Percentiles rank a stretch among this genome's conserved stretches.
phyloP scores from a whole-genome alignment of 805 yeast species.

The Spathaspora girioi region DNA sequence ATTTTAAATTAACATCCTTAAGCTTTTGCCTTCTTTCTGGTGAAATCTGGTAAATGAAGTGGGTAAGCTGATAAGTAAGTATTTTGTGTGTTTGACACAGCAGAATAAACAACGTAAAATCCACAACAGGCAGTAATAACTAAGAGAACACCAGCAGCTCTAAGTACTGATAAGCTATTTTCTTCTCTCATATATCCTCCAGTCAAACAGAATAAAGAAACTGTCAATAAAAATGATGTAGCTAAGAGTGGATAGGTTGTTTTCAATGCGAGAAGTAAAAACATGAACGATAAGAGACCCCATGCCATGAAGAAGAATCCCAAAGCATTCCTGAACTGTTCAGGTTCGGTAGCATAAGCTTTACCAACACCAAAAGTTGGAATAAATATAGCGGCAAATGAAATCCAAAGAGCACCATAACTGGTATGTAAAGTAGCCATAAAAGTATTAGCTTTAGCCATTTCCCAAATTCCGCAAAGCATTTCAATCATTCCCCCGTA shows the following conservation, averaged over 20 bases:
- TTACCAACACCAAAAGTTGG: constrained; percentile 55
- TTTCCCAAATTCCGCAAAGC: constrained; percentile 64
- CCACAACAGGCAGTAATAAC: constrained; percentile 51
- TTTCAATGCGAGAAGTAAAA: constrained; percentile 51
- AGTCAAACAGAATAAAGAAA: constrained; percentile 51
- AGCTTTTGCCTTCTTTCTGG: constrained; percentile 21
- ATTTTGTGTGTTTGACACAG: constrained; percentile 55
- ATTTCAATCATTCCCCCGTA: constrained; percentile 62
- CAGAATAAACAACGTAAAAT: constrained; percentile 61
- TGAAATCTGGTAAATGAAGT: constrained; percentile 65
- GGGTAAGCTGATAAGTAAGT: constrained; percentile 51
- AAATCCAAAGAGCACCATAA: constrained; percentile 68
- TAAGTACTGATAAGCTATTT: constrained; percentile 31
- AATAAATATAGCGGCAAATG: constrained; percentile 56
- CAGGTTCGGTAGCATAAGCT: constrained; percentile 40
- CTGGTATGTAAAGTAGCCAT: constrained; percentile 59
- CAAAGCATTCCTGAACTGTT: constrained; percentile 45
- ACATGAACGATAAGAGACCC: constrained; percentile 55
- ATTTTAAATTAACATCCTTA: too few relatives aligned
- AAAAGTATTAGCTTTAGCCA: constrained; percentile 59
- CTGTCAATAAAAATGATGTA: constrained; percentile 48
- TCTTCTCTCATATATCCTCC: constrained; percentile 43
- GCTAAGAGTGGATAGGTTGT: constrained; percentile 60
- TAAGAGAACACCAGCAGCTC: constrained; percentile 63
- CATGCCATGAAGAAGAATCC: constrained; percentile 61